Conservation (phyloP, 257 asterid genomes). For the Jacaranda copaia region DNA sequence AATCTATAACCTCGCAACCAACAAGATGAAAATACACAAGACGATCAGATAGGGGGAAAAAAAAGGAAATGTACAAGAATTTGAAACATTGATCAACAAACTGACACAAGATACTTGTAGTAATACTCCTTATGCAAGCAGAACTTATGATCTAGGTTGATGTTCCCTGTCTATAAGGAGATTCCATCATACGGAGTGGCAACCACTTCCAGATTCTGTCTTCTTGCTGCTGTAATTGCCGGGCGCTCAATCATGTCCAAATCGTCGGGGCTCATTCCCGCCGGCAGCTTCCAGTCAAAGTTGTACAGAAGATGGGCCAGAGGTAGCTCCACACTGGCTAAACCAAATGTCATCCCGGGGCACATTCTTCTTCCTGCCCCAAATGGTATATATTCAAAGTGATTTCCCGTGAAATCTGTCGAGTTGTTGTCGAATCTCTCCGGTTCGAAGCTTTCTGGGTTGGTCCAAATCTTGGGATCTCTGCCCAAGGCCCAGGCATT, state of each 20-base stretch:
- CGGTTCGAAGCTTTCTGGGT: conserved; percentile 15
- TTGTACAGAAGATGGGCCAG: conserved; percentile 22
- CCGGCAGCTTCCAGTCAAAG: conserved; percentile 23
- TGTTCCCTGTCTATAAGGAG: background rate
- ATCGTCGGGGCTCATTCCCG: background rate
- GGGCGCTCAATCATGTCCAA: conserved; percentile 30
- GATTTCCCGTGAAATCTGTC: background rate
- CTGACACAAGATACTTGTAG: background rate
- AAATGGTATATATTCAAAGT: conserved; percentile 29
- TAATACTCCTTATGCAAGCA: background rate
- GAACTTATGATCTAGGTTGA: background rate
- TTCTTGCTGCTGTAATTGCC: conserved; percentile 32
- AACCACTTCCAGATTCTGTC: conserved; percentile 16
- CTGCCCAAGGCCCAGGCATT: conserved; percentile 26
- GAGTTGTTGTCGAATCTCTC: background rate
- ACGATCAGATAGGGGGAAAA: too few species aligned
- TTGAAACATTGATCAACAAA: background rate
- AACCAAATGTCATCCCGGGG: conserved; percentile 30
- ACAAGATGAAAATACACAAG: too few species aligned
- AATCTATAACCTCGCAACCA: too few species aligned
- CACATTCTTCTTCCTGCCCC: conserved; percentile 34
- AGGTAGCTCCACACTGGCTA: conserved; percentile 26
- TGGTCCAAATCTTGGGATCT: background rate
- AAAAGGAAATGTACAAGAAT: background rate
- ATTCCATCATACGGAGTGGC: conserved; percentile 2